Evolutionary conservation across 2,329 filamentous ascomycete species (phyloP).

Genomic region (Paecilomyces sp.): DNA sequence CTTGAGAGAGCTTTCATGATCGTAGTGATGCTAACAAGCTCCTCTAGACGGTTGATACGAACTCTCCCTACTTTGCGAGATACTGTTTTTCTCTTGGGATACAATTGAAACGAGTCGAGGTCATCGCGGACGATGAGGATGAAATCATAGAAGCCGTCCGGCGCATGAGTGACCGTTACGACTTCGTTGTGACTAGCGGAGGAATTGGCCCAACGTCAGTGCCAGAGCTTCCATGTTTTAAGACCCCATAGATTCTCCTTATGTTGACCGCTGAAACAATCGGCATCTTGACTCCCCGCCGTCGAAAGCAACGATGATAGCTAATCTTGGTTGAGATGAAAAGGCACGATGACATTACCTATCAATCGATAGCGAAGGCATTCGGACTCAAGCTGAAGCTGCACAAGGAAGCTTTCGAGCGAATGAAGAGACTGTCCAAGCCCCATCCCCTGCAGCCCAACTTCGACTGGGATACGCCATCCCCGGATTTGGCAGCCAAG

Average conservation of each 20-base stretch:
- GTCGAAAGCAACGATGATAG: not conserved
- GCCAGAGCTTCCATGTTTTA: not conserved
- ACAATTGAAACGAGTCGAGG: constrained; percentile 76
- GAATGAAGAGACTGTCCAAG: constrained; percentile 77
- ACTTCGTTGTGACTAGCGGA: constrained; percentile 91
- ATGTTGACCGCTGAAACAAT: not conserved
- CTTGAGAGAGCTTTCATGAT: not conserved
- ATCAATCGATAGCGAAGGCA: constrained; percentile 85
- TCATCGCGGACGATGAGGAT: constrained; percentile 83
- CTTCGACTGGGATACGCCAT: constrained; percentile 80
- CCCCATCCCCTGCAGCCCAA: constrained; percentile 64
- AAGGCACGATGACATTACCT: constrained; percentile 96
- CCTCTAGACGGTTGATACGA: constrained; percentile 56
- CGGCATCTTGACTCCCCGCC: not conserved
- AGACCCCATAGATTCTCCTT: not conserved
- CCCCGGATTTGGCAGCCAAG: constrained; percentile 70
- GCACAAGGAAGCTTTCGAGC: constrained; percentile 67
- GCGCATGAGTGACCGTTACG: constrained; percentile 83
- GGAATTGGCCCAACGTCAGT: constrained; percentile 90
- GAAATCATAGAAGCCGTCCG: constrained; percentile 84
- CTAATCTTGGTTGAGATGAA: constrained; percentile 5
- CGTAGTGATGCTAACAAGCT: not conserved
- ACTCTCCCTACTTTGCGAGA: constrained; percentile 58
- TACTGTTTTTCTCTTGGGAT: constrained; percentile 60
- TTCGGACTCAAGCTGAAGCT: constrained; percentile 70